Evolutionary conservation across 306 rosid genomes (phyloP), one percentile per base, ranked within the genome.

Genomic region (Echinosophora koreensis): DNA sequence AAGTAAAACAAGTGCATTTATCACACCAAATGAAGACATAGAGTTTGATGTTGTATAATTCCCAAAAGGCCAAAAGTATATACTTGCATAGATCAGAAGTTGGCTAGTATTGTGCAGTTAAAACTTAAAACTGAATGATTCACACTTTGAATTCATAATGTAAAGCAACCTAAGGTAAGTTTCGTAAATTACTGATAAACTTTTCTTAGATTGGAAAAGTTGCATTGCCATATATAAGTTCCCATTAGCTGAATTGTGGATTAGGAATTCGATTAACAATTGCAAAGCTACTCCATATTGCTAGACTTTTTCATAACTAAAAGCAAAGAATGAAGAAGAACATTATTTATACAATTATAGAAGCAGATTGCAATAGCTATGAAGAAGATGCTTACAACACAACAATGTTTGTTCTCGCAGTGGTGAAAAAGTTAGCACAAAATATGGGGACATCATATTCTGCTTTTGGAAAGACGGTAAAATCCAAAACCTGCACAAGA

Each of bases 391-490:
- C 69, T 65, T 81, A 22, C 22, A 94, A 66, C 39, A 94, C 96
- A 66, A 90, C 78, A 56, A 94, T 92, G 85, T 81, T 92, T 46
- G 88, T 84, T 71, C 67, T 87, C 42, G 89, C 84, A n/a, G 86
- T 79, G 65, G 93, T 80, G 89, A 94, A 94, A 84, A 92, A 81
- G 83, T 94, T 94, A 18, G 97, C 98, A 84, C 98, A 94, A 84
- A 94, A 94, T 82, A 94, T 94, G 79, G 98, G 98, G 30, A 87
- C 84, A 67, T 92, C 98, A 67, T 77, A 92, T 63, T 92, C 96
- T 5, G 90, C 84, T 84, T 89, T 79, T 17, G 96, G 91, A 79
- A 92, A 92, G 79, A 80, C 94, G 47, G 93, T 80, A 55, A 94
- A 87, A 79, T 94, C 98, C 81, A 94, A 86, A 75, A 94, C 90